Base-by-base conservation (phyloP, 805 yeast species). In the Kuraishia molischiana region DNA sequence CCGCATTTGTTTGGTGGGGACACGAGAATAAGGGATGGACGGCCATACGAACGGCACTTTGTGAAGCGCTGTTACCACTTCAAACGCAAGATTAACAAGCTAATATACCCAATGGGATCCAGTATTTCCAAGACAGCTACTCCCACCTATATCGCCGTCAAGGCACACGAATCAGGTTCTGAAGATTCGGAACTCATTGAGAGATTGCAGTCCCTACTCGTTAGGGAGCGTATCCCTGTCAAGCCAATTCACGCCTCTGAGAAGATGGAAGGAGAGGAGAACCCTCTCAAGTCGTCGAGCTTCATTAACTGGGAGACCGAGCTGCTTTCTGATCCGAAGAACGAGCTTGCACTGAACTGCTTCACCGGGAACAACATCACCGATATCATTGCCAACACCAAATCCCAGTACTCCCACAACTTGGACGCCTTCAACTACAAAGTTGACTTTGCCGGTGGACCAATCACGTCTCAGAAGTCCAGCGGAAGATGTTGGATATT, bases 401-500 rank as follows among this genome's bases (percentile, higher is more conserved):
- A 48, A 3, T 52, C 45, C 31, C 49, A 50, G 22, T 52, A 51
- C 39, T 24, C 39, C 11, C 45, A 52, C 36, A 61, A 58, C 33
- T 51, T 54, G 24, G 62, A 67, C 33, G 51, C 66, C 19, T 74
- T 70, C 61, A 70, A 67, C 50, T 53, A 58, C 39, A 55, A 51
- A 28, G 68, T 74, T 32, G 59, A 61, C 37, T 59, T 62, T 9
- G 77, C 72, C 43, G 82, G 80, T 9, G 61, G 72, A 2, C 89
- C 89, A 29, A 68, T 82, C 15, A 79, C 85, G 35, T 77, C 82
- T 60, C 95, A 85, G 61, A 72, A 72, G 49, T 62, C 77, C 6
- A 74, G 85, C 18, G 95, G 95, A 19, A 66, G 95, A 54, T 85
- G 95, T 61, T 85, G 95, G 95, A 68, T 85, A 43, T 86, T 86